These are phyloP conservation scores for Ambrosiella cleistominuta DNA, from an alignment of 2,329 filamentous ascomycete genomes.

Conservation along the genomic window DNA sequence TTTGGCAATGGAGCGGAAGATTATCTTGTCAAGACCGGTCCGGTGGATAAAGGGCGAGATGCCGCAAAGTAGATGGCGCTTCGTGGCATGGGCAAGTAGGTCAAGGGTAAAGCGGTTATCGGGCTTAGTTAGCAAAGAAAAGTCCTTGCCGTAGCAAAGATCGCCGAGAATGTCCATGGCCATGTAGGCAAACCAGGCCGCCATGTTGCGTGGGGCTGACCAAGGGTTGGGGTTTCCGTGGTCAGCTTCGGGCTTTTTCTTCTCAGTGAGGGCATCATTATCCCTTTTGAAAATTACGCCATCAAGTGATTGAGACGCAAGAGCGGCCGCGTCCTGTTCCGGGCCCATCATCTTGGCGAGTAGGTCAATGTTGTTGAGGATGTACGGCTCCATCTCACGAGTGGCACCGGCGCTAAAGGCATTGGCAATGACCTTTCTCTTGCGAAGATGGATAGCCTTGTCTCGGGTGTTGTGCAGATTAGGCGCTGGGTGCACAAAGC, in stretches of 20 bases:
- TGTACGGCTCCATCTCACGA: conserved; percentile 50
- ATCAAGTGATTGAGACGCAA: not conserved
- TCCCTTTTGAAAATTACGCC: not conserved
- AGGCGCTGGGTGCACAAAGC: conserved; percentile 51
- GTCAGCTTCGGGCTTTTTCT: conserved; percentile 14
- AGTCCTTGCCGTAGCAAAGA: conserved; percentile 43
- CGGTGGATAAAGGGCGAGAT: conserved; percentile 53
- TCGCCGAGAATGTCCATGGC: conserved; percentile 47
- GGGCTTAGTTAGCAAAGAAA: conserved; percentile 36
- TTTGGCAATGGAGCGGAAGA: conserved; percentile 49
- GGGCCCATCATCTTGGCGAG: conserved; percentile 43
- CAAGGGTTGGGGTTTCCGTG: conserved; percentile 20
- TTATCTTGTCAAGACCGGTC: conserved; percentile 46
- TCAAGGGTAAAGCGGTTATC: conserved; percentile 50
- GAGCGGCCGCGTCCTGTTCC: conserved; percentile 18
- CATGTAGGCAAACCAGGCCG: conserved; percentile 43
- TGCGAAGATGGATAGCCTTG: conserved; percentile 50
- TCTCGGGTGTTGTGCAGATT: conserved; percentile 60
- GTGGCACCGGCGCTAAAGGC: conserved; percentile 51
- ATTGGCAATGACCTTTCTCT: conserved; percentile 53
- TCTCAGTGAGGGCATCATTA: conserved; percentile 21
- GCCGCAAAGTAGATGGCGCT: conserved; percentile 52
- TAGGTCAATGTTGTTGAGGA: conserved; percentile 46
- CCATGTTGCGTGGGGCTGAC: conserved; percentile 43
- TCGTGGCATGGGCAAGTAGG: conserved; percentile 49